These are phyloP conservation scores for Dimargaris cristalligena DNA, from an alignment of 192 early-diverging fungal genomes.

Conservation along the genomic window DNA sequence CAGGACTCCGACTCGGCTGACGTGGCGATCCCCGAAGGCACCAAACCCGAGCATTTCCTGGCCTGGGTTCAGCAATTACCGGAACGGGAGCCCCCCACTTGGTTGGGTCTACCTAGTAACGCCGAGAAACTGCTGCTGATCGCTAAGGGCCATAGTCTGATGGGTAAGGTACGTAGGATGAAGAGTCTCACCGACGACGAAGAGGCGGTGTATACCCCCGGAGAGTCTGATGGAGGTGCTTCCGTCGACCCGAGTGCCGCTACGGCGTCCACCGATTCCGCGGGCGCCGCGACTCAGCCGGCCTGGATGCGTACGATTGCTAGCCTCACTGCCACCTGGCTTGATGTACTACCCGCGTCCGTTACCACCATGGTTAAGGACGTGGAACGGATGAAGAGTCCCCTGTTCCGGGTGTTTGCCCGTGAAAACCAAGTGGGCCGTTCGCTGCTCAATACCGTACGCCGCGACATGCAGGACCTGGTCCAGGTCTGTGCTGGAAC, in stretches of 20 bases:
- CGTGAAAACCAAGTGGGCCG: conserved; percentile 53
- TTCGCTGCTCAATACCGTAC: conserved; percentile 39
- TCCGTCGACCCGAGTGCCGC: conserved; percentile 14
- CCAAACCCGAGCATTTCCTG: conserved; percentile 64
- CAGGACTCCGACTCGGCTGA: conserved; percentile 16
- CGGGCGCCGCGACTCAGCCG: conserved; percentile 30
- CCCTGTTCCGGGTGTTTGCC: conserved; percentile 70
- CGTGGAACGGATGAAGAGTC: conserved; percentile 22
- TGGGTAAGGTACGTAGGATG: conserved; percentile 77
- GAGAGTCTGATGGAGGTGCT: too few species aligned
- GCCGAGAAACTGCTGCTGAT: conserved; percentile 83
- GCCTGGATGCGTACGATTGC: conserved; percentile 58
- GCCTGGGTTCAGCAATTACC: conserved; percentile 77
- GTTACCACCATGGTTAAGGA: conserved; percentile 10
- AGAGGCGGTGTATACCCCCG: conserved; percentile 32
- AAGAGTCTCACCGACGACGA: conserved; percentile 66
- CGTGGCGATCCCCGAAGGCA: conserved; percentile 74
- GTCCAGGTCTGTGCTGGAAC: conserved; percentile 52
- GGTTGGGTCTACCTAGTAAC: conserved; percentile 87
- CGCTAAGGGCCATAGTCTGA: conserved; percentile 55
- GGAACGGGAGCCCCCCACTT: conserved; percentile 86
- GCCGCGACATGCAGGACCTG: conserved; percentile 47
- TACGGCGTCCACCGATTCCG: conserved; percentile 12
- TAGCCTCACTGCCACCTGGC: conserved; percentile 36
- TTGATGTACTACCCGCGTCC: conserved; percentile 29